Percentiles rank a stretch among this genome's conserved stretches.
Evolutionary conservation across 148 eudicot species (phyloP).

Genomic region (Bassia scoparia): DNA sequence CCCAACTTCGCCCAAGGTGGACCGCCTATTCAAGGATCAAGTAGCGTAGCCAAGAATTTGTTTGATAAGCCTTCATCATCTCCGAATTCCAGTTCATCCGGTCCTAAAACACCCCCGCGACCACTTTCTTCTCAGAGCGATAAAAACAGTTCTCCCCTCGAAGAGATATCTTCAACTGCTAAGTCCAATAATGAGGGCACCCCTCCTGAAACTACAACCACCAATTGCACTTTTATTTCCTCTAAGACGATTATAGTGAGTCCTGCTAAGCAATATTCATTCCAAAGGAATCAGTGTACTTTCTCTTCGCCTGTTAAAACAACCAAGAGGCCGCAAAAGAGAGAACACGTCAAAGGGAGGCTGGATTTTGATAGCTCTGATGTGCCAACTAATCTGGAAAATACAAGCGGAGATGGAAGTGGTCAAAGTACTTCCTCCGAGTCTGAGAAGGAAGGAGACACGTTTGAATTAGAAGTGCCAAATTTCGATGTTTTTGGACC

Average conservation of each 20-base stretch:
- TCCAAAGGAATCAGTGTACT: conserved; percentile 59
- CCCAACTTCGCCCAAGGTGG: conserved; percentile 23
- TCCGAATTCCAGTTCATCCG: conserved; percentile 46
- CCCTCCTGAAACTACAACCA: conserved; percentile 47
- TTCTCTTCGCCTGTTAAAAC: conserved; percentile 63
- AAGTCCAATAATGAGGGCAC: conserved; percentile 36
- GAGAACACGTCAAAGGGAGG: conserved; percentile 84
- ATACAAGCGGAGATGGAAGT: conserved; percentile 35
- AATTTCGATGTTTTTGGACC: conserved; percentile 54
- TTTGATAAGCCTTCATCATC: conserved; percentile 48
- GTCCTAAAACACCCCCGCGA: conserved; percentile 63
- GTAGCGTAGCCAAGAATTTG: conserved; percentile 58
- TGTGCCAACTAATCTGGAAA: conserved; percentile 31
- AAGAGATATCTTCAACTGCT: conserved; percentile 53
- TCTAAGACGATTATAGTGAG: conserved; percentile 73
- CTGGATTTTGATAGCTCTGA: conserved; percentile 74
- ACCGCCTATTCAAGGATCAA: conserved; percentile 48
- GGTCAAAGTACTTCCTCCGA: conserved; percentile 40
- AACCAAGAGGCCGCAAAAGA: conserved; percentile 41
- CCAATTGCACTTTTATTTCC: conserved; percentile 65
- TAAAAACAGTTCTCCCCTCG: conserved; percentile 53
- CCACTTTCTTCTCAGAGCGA: conserved; percentile 61
- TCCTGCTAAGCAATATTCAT: conserved; percentile 60
- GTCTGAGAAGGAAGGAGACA: conserved; percentile 55
- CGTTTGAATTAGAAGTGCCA: conserved; percentile 64